A percentile compares a stretch with the other conserved stretches of the same genome.
phyloP scores from a whole-genome alignment of 441 rosid species.

The Jatropha podagrica region DNA sequence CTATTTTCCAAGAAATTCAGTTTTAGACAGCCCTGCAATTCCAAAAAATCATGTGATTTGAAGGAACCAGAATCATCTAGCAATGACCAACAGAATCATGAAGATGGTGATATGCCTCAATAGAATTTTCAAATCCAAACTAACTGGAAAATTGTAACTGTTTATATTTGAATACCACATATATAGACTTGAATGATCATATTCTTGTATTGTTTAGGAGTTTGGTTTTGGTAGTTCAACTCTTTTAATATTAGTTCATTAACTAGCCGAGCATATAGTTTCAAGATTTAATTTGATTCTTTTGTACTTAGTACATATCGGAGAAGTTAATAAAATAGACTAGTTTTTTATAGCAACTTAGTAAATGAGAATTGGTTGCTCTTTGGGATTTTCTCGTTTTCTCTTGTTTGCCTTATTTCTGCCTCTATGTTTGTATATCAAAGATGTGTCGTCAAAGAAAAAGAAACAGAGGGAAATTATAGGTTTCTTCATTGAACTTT shows the following conservation, averaged over 20 bases:
- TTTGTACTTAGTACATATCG: not conserved
- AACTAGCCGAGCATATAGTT: not conserved
- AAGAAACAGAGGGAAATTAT: too few relatives aligned
- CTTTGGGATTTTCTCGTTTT: too few relatives aligned
- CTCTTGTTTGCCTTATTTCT: too few relatives aligned
- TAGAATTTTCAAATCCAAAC: slow-evolving; percentile 16
- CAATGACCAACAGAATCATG: slow-evolving; percentile 25
- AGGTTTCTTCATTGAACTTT: too few relatives aligned
- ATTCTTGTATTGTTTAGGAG: slow-evolving; percentile 7
- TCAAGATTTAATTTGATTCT: not conserved
- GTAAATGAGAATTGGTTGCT: too few relatives aligned
- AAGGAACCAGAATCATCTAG: slow-evolving; percentile 23
- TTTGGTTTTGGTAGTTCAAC: not conserved
- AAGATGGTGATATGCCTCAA: slow-evolving; percentile 24
- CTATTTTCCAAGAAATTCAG: slow-evolving; percentile 51
- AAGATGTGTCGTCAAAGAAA: too few relatives aligned
- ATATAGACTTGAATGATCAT: slow-evolving; percentile 3
- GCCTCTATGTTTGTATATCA: too few relatives aligned
- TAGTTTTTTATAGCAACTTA: too few relatives aligned
- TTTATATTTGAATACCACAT: slow-evolving; percentile 4
- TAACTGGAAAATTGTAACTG: not conserved
- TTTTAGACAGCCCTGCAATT: slow-evolving; percentile 54
- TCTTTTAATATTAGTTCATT: not conserved
- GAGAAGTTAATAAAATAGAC: not conserved
- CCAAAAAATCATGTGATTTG: slow-evolving; percentile 31